Conservation (phyloP, 129 eudicot genomes). For the Helichrysum umbraculigerum region DNA sequence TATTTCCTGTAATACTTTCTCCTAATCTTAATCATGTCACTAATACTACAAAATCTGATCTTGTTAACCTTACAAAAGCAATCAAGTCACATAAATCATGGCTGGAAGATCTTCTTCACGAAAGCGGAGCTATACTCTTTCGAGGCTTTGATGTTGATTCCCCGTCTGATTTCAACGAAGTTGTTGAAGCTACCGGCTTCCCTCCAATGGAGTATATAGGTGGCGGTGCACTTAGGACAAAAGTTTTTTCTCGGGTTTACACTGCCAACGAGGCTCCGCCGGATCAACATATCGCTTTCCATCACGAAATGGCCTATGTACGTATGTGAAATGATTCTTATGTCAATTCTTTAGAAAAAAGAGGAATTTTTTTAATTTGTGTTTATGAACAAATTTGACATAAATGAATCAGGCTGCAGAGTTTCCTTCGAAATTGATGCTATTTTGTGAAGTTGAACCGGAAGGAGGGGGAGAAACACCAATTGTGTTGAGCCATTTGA, state of each 20-base stretch:
- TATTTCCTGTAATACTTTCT: constrained; percentile 48
- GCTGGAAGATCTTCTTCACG: constrained; percentile 45
- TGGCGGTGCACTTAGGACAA: constrained; percentile 66
- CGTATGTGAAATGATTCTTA: neutral
- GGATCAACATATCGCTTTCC: neutral
- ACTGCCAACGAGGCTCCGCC: constrained; percentile 82
- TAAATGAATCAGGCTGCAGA: neutral
- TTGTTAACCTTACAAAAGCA: constrained; percentile 26
- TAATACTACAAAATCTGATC: neutral
- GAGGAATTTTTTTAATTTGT: no score
- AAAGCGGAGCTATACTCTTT: constrained; percentile 63
- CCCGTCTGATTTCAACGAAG: constrained; percentile 64
- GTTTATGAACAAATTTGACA: neutral
- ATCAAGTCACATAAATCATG: constrained; percentile 45
- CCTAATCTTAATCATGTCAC: constrained; percentile 28
- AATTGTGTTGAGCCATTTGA: neutral
- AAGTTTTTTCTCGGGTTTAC: constrained; percentile 64
- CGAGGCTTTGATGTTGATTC: constrained; percentile 43
- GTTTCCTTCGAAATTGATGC: neutral
- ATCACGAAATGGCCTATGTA: neutral
- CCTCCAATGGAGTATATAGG: constrained; percentile 63
- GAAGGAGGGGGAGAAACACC: neutral
- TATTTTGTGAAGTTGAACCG: neutral
- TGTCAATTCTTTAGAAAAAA: no score
- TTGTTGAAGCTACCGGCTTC: constrained; percentile 74